These are phyloP conservation scores for Infundibulicybe gibba DNA, from an alignment of 768 basidiomycete genomes.

Conservation along the genomic window DNA sequence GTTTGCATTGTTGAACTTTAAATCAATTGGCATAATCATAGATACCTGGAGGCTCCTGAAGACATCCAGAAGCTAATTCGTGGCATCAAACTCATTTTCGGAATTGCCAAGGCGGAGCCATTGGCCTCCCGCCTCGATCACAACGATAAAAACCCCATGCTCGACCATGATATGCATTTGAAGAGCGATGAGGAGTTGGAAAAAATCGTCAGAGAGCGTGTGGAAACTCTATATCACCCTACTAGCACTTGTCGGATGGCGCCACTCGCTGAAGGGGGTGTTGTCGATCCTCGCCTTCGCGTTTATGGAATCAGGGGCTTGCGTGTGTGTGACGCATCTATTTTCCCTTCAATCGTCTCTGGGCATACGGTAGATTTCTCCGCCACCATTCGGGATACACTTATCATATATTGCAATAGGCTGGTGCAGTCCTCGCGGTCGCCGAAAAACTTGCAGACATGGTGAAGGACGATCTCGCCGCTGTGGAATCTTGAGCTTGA, in stretches of 20 bases:
- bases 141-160: slow-evolving; percentile 21
- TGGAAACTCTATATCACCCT: slow-evolving; percentile 45
- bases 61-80: slow-evolving; percentile 36
- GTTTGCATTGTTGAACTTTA: background rate
- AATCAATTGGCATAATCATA: slow-evolving; percentile 5
- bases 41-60: slow-evolving; percentile 33
- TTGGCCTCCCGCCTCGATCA: slow-evolving; percentile 27
- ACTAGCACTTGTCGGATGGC: slow-evolving; percentile 44
- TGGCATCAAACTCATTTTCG: slow-evolving; percentile 29
- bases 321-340: slow-evolving; percentile 38
- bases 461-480: slow-evolving; percentile 14
- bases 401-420: slow-evolving; percentile 8
- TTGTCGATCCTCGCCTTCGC: slow-evolving; percentile 38
- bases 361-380: slow-evolving; percentile 30
- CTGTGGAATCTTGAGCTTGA: no score
- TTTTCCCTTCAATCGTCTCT: slow-evolving; percentile 36
- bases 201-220: slow-evolving; percentile 31
- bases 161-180: slow-evolving; percentile 29
- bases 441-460: slow-evolving; percentile 28
- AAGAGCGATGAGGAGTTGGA: slow-evolving; percentile 35
- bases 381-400: background rate
- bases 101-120: slow-evolving; percentile 31
- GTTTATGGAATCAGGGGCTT: slow-evolving; percentile 41
- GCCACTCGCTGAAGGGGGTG: slow-evolving; percentile 32
- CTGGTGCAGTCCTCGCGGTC: slow-evolving; percentile 25